A percentile compares a stretch with the other conserved stretches of the same genome.
Evolutionary conservation across 2,329 filamentous ascomycete species (phyloP).

Genomic region (Fusarium caatingaense): DNA sequence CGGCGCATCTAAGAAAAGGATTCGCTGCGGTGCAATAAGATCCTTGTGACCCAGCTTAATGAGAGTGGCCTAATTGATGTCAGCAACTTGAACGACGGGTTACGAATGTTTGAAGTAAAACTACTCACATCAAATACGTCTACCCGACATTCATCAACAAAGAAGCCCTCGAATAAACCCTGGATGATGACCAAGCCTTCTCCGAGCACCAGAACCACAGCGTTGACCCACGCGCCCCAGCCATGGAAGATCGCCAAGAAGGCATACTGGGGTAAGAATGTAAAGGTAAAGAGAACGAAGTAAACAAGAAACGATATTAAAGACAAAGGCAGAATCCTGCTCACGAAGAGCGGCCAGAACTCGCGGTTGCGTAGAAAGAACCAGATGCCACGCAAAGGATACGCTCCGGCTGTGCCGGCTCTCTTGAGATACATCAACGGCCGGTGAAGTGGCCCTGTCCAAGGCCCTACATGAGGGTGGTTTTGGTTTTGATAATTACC

Average conservation of each 20-base stretch:
- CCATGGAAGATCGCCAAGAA: slow-evolving; percentile 92
- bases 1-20: slow-evolving; percentile 74
- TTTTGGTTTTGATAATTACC: slow-evolving; percentile 13
- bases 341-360: slow-evolving; percentile 83
- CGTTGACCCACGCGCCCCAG: slow-evolving; percentile 88
- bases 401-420: slow-evolving; percentile 61
- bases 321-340: slow-evolving; percentile 82
- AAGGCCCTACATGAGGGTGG: slow-evolving; percentile 31
- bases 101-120: no score
- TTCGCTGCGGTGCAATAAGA: slow-evolving; percentile 74
- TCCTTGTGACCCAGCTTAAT: slow-evolving; percentile 78
- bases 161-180: slow-evolving; percentile 80
- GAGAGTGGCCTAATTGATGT: slow-evolving; percentile 68
- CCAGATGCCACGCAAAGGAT: slow-evolving; percentile 77
- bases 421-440: slow-evolving; percentile 57
- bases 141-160: slow-evolving; percentile 81
- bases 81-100: not conserved
- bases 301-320: slow-evolving; percentile 87
- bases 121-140: slow-evolving; percentile 82
- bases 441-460: slow-evolving; percentile 48
- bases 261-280: slow-evolving; percentile 89
- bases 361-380: slow-evolving; percentile 83
- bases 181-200: slow-evolving; percentile 78
- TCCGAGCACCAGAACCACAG: slow-evolving; percentile 86
- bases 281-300: slow-evolving; percentile 85